Conservation (phyloP, 345 rosid species). For the Geranium brycei region DNA sequence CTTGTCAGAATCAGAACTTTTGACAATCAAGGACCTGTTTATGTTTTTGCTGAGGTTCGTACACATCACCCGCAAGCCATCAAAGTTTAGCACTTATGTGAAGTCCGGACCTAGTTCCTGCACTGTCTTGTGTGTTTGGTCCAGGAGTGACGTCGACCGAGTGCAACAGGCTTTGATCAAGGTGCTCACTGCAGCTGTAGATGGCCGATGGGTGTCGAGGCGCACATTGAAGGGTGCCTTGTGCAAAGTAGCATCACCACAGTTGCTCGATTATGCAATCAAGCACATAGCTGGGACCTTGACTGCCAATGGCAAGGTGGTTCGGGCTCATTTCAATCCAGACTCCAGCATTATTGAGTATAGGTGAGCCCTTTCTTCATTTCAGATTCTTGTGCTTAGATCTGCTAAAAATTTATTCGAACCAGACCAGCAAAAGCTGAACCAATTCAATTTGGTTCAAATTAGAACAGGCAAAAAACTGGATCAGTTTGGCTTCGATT, state of each 20-base stretch:
- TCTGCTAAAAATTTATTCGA: too few relatives aligned
- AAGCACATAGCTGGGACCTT: conserved; percentile 38
- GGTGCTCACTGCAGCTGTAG: conserved; percentile 27
- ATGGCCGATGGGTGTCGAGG: conserved; percentile 36
- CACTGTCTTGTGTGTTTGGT: conserved; percentile 35
- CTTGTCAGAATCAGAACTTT: conserved; percentile 32
- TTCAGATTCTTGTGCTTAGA: neutral
- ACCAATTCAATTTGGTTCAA: too few relatives aligned
- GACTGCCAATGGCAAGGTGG: conserved; percentile 26
- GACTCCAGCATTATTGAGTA: conserved; percentile 34
- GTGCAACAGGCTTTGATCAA: conserved; percentile 40
- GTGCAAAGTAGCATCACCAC: conserved; percentile 37
- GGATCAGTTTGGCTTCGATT: too few relatives aligned
- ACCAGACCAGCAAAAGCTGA: too few relatives aligned
- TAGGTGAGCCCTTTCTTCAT: conserved; percentile 24
- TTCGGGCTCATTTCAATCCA: conserved; percentile 29
- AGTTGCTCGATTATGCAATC: conserved; percentile 56
- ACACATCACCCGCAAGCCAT: conserved; percentile 7
- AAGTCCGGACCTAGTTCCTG: conserved; percentile 2
- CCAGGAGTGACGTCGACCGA: conserved; percentile 35
- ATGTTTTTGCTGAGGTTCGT: conserved; percentile 36
- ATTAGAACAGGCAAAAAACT: too few relatives aligned
- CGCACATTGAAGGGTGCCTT: conserved; percentile 46
- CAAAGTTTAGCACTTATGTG: neutral
- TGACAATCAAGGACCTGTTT: conserved; percentile 45